Base-by-base conservation (phyloP, 495 filamentous ascomycete genomes). In the Lepidopterella palustris region DNA sequence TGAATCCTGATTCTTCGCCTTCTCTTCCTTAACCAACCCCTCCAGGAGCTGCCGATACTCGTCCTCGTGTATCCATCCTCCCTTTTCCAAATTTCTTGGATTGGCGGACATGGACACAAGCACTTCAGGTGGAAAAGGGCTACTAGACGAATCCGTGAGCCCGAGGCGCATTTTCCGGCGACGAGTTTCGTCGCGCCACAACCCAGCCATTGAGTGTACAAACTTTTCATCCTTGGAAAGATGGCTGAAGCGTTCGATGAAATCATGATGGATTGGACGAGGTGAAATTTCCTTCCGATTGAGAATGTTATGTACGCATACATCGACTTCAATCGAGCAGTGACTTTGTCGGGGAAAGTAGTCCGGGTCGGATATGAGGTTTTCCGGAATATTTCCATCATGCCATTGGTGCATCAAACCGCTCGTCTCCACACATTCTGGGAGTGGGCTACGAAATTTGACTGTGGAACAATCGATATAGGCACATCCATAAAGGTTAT, bases 401-500 rank as follows among this genome's bases (percentile, higher is more conserved):
- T 97, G 87, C 93, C 93, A 97, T 28, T 81, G 74, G 68, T 92
- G 87, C 27, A 74, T 69, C 24, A 78, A 66, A 53, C 79, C 79
- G 40, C 73, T 72, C 55, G 82, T 68, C 42, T 85, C 80, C 8
- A 86, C 73, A 58, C 80, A 82, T 0, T 83, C 73, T 2, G 95
- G 92, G 6, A 97, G 78, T 4, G 91, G 90, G 32, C 75, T 73
- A 53, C 95, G 82, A 65, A 96, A 97, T 39, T 70, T 78, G 26
- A 82, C 80, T 45, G 82, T 86, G 10, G 70, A 72, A 64, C 85
- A 88, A 50, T 86, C 80, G 70, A 98, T 85, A 67, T 89, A 96
- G 27, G 81, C 84, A 69, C 93, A 98, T 10, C 93, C 93, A 68
- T 92, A 96, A 63, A 98, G 77, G 64, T 95, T 97, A 78, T 90